phyloP scores from a whole-genome alignment of 768 basidiomycete species.

The Tulasnella sp. region DNA sequence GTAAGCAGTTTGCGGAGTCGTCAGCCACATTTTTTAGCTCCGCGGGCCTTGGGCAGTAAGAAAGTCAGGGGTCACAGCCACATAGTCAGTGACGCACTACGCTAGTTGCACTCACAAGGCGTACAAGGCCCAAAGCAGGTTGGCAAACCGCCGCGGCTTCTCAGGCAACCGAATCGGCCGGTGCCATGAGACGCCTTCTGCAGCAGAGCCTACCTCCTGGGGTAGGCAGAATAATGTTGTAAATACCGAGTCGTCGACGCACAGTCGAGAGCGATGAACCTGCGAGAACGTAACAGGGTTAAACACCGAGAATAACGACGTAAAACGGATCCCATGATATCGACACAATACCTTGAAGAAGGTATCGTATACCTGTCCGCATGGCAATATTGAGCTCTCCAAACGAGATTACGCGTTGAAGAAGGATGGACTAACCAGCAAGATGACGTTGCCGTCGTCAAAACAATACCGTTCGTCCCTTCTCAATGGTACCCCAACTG shows the following conservation, averaged over 20 bases:
- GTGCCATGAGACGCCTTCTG: neutral
- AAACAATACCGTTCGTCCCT: neutral
- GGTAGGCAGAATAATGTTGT: slow-evolving; percentile 12
- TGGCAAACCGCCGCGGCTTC: slow-evolving; percentile 10
- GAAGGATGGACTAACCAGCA: slow-evolving; percentile 9
- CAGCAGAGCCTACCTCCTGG: neutral
- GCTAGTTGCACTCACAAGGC: slow-evolving; percentile 8
- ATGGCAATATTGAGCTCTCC: neutral
- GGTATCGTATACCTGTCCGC: slow-evolving; percentile 8
- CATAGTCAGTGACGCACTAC: neutral
- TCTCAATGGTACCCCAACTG: too few species aligned
- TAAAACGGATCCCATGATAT: neutral
- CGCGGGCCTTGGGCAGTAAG: slow-evolving; percentile 6
- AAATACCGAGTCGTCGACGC: slow-evolving; percentile 12
- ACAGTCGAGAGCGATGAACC: slow-evolving; percentile 12
- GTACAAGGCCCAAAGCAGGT: slow-evolving; percentile 14
- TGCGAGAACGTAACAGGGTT: neutral
- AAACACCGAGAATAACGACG: neutral
- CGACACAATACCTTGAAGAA: slow-evolving; percentile 9
- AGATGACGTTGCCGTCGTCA: slow-evolving; percentile 12
- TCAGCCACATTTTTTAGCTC: slow-evolving; percentile 6
- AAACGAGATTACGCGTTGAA: neutral
- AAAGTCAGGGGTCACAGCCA: neutral
- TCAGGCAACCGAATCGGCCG: slow-evolving; percentile 10
- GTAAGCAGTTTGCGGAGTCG: slow-evolving; percentile 5